phyloP scores from a whole-genome alignment of 768 basidiomycete genomes.

The Omphalotus guepiniiformis region DNA sequence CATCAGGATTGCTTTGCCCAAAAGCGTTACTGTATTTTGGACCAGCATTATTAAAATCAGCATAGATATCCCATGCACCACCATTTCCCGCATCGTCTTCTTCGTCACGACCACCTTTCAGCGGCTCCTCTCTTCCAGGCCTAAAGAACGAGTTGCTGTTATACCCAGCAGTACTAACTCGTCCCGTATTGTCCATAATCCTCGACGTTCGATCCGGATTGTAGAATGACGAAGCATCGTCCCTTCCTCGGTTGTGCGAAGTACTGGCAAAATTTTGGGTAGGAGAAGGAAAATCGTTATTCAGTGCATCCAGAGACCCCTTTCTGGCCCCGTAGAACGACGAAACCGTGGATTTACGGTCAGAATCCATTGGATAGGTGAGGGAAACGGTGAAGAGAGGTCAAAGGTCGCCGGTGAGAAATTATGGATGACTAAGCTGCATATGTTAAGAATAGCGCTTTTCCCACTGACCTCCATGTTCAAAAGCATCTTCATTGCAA shows the following conservation, averaged over 20 bases:
- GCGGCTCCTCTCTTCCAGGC: conserved; percentile 67
- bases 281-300: conserved; percentile 43
- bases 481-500: too few relatives aligned
- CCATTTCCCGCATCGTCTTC: conserved; percentile 43
- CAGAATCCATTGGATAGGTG: conserved; percentile 80
- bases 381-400: too few relatives aligned
- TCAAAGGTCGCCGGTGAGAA: too few relatives aligned
- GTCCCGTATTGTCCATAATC: conserved; percentile 30
- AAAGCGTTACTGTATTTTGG: conserved; percentile 71
- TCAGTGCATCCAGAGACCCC: conserved; percentile 57
- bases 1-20: conserved; percentile 37
- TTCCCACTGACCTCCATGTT: too few relatives aligned
- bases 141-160: conserved; percentile 66
- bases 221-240: conserved; percentile 74
- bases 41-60: conserved; percentile 86
- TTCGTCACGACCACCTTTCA: conserved; percentile 77
- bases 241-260: conserved; percentile 38
- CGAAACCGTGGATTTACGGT: conserved; percentile 74
- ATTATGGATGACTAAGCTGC: too few relatives aligned
- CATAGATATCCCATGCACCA: conserved; percentile 72
- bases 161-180: conserved; percentile 58
- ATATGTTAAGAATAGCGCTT: too few relatives aligned
- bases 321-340: conserved; percentile 73
- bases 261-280: conserved; percentile 17
- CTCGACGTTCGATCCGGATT: conserved; percentile 42